Base-by-base conservation (phyloP, 176 grass and related monocot species). In the Raddia guianensis region DNA sequence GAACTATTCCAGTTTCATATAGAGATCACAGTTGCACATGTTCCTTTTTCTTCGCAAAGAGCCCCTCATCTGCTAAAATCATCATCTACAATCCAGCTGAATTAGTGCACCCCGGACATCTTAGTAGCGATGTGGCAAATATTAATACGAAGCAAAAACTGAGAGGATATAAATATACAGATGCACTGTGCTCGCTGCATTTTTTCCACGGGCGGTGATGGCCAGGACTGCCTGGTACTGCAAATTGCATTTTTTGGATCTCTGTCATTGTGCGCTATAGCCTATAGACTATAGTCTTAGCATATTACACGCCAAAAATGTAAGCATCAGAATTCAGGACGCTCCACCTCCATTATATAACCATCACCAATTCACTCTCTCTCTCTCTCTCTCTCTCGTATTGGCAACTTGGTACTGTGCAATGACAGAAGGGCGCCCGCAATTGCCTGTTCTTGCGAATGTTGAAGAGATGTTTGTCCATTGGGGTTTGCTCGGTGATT, bases 221-320 rank as follows among this genome's bases (percentile, higher is more conserved):
- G 14, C 68, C 7, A 4, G 62, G 52, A 49, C 72, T 58, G 61
- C n/a, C 21, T 2, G 63, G 63, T 27, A 27, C 27, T 69, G 53
- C 43, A 43, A 59, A 58, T 40, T 27, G 52, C 27, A 14, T 27
- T 47, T 40, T 76, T 33, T 16, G 43, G 72, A 77, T 57, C 56
- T 58, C 52, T 19, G 9, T 12, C 52, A 68, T 35, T 15, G 49
- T 18, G 10, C 48, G 48, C 27, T 27, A 27, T 27, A 27, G 27
- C 27, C 27, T 27, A 27, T 27, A 27, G 27, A 11, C 9, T 49
- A 21, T 61, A 52, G 7, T 15, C 9, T 15, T 40, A 40, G 1
- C 27, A 33, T 18, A 47, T 49, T 27, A 72, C 12, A 35, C 51
- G 86, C 81, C 81, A 88, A 84, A 84, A n/a, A 54, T 0, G 76